phyloP scores from a whole-genome alignment of 768 basidiomycete species.

The Rubroboletus pulcherrimus region DNA sequence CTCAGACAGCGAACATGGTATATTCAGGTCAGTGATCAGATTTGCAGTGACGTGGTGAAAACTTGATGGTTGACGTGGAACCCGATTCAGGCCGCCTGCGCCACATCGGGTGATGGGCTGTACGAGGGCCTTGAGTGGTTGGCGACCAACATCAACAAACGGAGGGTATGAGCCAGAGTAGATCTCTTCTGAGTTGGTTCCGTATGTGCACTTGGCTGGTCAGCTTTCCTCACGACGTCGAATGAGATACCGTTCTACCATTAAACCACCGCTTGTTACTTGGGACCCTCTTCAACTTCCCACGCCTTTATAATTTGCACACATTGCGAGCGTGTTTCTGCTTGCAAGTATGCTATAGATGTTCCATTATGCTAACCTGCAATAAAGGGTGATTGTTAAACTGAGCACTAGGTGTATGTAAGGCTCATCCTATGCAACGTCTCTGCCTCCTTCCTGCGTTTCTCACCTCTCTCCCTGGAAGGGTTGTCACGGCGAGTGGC shows the following conservation, averaged over 20 bases:
- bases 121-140: conserved; percentile 99
- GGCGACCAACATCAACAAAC: conserved; percentile 80
- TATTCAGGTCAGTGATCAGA: conserved; percentile 66
- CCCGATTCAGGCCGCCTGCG: conserved; percentile 80
- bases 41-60: background rate
- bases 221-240: conserved; percentile 58
- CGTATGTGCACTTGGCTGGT: conserved; percentile 47
- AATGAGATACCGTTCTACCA: conserved; percentile 47
- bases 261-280: conserved; percentile 33
- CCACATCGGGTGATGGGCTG: conserved; percentile 96
- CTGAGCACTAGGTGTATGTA: conserved; percentile 12
- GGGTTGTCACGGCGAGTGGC: conserved; percentile 53
- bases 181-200: conserved; percentile 36
- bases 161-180: conserved; percentile 55
- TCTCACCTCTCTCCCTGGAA: conserved; percentile 65
- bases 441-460: conserved; percentile 73
- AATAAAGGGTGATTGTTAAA: conserved; percentile 7
- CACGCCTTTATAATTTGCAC: conserved; percentile 10
- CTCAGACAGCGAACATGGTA: conserved; percentile 98
- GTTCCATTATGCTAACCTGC: conserved; percentile 2
- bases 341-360: conserved; percentile 20
- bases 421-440: conserved; percentile 57
- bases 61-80: conserved; percentile 15
- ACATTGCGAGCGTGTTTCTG: conserved; percentile 4
- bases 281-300: conserved; percentile 25